A percentile compares a stretch with the other conserved stretches of the same genome.
phyloP scores from a whole-genome alignment of 306 rosid genomes.

The Trifolium subterraneum region DNA sequence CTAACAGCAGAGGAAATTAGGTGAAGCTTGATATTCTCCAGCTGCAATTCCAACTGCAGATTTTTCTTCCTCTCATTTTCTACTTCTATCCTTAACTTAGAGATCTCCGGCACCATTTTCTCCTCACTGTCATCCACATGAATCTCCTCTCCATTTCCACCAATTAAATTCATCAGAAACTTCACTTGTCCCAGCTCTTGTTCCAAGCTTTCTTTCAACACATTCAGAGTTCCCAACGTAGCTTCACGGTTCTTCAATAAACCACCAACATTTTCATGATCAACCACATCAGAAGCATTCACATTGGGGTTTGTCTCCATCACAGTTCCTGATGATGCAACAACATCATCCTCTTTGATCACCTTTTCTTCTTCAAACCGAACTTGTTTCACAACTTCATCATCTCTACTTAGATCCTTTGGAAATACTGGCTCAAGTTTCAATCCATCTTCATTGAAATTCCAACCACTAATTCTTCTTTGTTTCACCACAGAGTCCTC shows the following conservation, averaged over 20 bases:
- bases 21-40: constrained; percentile 35
- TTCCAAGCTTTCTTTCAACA: constrained; percentile 52
- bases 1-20: constrained; percentile 16
- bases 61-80: constrained; percentile 45
- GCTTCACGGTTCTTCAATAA: constrained; percentile 27
- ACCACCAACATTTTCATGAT: background rate
- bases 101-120: constrained; percentile 35
- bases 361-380: constrained; percentile 43
- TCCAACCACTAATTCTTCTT: constrained; percentile 73
- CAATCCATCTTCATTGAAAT: constrained; percentile 70
- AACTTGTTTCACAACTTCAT: constrained; percentile 37
- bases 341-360: constrained; percentile 14
- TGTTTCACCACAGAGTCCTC: constrained; percentile 18
- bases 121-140: constrained; percentile 20
- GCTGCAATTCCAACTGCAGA: constrained; percentile 44
- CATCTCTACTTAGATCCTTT: background rate
- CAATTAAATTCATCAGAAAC: constrained; percentile 36
- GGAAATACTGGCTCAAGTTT: constrained; percentile 63
- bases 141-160: constrained; percentile 45
- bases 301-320: background rate
- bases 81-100: constrained; percentile 39
- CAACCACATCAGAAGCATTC: background rate
- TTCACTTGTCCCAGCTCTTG: constrained; percentile 45
- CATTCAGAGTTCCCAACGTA: constrained; percentile 38
- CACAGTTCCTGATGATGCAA: background rate